Conservation (phyloP, 164 flowering plant species). For the Nymphaea thermarum region DNA sequence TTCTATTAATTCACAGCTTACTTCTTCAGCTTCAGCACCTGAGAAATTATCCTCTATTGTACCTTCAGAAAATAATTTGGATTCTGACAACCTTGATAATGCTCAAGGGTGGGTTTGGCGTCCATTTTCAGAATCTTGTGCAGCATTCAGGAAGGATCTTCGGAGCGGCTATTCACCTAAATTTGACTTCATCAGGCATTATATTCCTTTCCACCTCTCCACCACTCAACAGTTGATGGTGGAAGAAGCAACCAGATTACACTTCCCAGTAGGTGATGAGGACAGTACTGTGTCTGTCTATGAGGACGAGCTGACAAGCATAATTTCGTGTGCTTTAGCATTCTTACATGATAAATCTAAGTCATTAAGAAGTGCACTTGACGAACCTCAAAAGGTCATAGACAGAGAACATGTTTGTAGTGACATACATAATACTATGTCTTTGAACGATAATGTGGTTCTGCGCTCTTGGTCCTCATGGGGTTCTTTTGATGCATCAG, state of each 20-base stretch:
- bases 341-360: conserved; percentile 27
- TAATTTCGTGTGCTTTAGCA: conserved; percentile 78
- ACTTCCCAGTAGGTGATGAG: conserved; percentile 48
- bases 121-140: conserved; percentile 46
- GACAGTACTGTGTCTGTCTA: conserved; percentile 48
- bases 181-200: conserved; percentile 28
- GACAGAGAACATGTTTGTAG: conserved; percentile 15
- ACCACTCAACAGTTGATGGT: conserved; percentile 26
- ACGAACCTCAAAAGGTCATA: background rate
- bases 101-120: conserved; percentile 50
- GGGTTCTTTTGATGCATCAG: conserved; percentile 42
- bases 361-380: conserved; percentile 12
- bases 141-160: conserved; percentile 38
- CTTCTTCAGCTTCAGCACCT: background rate
- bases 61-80: conserved; percentile 1
- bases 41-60: background rate
- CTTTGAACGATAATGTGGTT: conserved; percentile 15
- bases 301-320: conserved; percentile 78
- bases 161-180: conserved; percentile 31
- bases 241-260: conserved; percentile 56
- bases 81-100: conserved; percentile 15
- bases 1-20: too few relatives aligned
- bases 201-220: conserved; percentile 25
- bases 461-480: conserved; percentile 34
- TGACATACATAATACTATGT: conserved; percentile 8